Evolutionary conservation across 345 rosid species (phyloP).

Genomic region (Linum trigynum): DNA sequence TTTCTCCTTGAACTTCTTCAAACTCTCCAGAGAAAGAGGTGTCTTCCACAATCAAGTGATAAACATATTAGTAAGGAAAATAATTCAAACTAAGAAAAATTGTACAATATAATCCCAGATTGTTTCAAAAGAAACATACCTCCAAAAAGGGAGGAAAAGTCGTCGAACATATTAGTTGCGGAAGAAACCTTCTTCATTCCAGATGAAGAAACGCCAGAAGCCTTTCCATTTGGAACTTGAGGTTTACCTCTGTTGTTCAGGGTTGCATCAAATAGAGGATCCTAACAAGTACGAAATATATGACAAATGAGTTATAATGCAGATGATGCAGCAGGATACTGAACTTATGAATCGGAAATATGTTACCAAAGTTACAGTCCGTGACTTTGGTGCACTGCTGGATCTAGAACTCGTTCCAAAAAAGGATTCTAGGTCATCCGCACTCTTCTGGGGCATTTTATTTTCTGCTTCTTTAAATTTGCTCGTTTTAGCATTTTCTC

Average conservation of each 20-base stretch:
- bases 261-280: slow-evolving; percentile 30
- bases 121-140: slow-evolving; percentile 27
- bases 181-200: slow-evolving; percentile 55
- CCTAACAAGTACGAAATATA: slow-evolving; percentile 17
- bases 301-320: slow-evolving; percentile 12
- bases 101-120: slow-evolving; percentile 4
- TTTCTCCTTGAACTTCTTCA: slow-evolving; percentile 78
- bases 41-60: slow-evolving; percentile 28
- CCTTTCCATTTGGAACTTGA: slow-evolving; percentile 27
- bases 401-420: slow-evolving; percentile 43
- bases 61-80: slow-evolving; percentile 7
- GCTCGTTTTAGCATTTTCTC: slow-evolving; percentile 23
- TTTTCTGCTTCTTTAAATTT: slow-evolving; percentile 48
- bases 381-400: slow-evolving; percentile 66
- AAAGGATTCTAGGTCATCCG: slow-evolving; percentile 60
- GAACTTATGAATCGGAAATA: slow-evolving; percentile 15
- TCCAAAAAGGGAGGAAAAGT: slow-evolving; percentile 66
- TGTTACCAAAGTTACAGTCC: slow-evolving; percentile 39
- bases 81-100: background rate
- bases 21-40: slow-evolving; percentile 49
- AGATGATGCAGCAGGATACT: background rate
- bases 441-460: slow-evolving; percentile 31
- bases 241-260: slow-evolving; percentile 27
- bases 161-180: slow-evolving; percentile 43
- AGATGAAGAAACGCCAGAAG: slow-evolving; percentile 32